Percentiles rank a stretch among this genome's conserved stretches.
Conservation (phyloP, 805 yeast genomes). For the Candida odintsovae region DNA sequence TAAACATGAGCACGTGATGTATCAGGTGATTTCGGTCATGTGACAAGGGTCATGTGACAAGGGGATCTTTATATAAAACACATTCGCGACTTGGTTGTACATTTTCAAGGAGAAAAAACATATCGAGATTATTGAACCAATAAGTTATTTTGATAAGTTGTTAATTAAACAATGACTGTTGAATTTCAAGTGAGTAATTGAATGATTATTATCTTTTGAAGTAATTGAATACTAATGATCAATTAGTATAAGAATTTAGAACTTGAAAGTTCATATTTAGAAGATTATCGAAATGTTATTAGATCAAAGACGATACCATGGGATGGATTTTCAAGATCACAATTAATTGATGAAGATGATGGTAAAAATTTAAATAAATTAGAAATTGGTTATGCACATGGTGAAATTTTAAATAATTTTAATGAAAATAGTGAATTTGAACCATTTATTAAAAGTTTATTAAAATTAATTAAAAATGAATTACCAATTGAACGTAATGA, state of each 20-base stretch:
- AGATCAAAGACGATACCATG: constrained; percentile 83
- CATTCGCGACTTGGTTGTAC: neutral
- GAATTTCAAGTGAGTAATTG: neutral
- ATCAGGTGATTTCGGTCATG: neutral
- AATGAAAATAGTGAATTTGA: constrained; percentile 34
- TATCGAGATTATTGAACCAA: too few relatives aligned
- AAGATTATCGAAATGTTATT: constrained; percentile 60
- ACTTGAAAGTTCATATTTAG: constrained; percentile 61
- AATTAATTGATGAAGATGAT: constrained; percentile 59
- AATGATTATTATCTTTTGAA: too few relatives aligned
- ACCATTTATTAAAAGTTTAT: constrained; percentile 47
- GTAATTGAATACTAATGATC: too few relatives aligned
- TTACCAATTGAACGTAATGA: constrained; percentile 49
- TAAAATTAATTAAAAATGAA: constrained; percentile 47
- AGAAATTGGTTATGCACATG: constrained; percentile 26
- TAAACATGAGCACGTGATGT: neutral
- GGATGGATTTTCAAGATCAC: constrained; percentile 83
- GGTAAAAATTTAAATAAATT: constrained; percentile 39
- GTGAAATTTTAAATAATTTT: constrained; percentile 35
- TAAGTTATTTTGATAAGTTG: neutral
- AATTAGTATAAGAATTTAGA: constrained; percentile 28
- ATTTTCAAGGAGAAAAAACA: neutral
- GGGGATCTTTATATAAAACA: neutral
- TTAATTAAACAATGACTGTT: neutral
- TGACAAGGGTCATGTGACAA: too few relatives aligned